Base-by-base conservation (phyloP, 1,139 yeast genomes). In the Keqinozyma sinolaborantium region DNA sequence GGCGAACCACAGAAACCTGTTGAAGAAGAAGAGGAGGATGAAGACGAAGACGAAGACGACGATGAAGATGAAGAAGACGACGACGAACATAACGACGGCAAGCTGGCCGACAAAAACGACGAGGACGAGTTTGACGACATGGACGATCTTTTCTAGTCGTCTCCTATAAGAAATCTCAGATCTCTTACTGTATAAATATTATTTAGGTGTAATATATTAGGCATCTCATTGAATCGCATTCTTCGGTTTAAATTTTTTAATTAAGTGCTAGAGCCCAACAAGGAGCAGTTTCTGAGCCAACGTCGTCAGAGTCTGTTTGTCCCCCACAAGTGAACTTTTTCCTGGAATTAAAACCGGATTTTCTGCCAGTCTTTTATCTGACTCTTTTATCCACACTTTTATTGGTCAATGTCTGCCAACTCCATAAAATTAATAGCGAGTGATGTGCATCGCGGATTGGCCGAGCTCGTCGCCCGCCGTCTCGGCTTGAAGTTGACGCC, bases 401-500 rank as follows among this genome's bases (percentile, higher is more conserved):
- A 15, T 21, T 11, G 14, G n/a, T 26, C 14, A 25, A 81, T 81
- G 90, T 79, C 86, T 18, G 73, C 86, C 27, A 88, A 88, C 58
- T 84, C 95, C 28, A 88, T 88, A 55, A 88, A 87, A 56, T 73
- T 90, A 35, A 63, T 90, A 33, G 88, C 95, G 15, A 95, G 95
- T 33, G 90, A 88, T 57, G 87, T 95, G 18, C 96, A 90, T 56
- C 84, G 88, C n/a, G 90, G 82, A 30, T 72, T 90, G 34, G 94
- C 95, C 15, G 79, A 79, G 46, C 64, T 76, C 16, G 90, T 90
- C 15, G 79, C 95, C 15, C 64, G 64, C 42, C 69, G 79, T 54
- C 65, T 83, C 32, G 83, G 83, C 11, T 51, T 79, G 29, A 74
- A 74, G 27, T 61, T 82, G 28, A 74, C 87, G 14, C 76, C 79